Base-by-base conservation (phyloP, 345 rosid genomes). In the Salix dunnii region DNA sequence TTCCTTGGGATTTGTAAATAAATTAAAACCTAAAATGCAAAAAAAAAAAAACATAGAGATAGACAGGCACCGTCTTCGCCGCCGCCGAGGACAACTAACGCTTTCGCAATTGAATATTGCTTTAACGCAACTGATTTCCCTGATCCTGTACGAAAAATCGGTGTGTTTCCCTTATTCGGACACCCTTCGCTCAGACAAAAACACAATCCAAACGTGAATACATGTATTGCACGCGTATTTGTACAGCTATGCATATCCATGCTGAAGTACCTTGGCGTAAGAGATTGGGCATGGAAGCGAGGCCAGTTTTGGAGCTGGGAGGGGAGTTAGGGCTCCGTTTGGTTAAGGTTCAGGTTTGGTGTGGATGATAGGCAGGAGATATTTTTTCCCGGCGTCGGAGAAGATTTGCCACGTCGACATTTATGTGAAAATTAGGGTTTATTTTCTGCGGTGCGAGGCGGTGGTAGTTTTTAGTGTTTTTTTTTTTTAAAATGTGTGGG, bases 361-460 rank as follows among this genome's bases (percentile, higher is more conserved):
- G 7, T 25, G 80, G 42, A 79, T 21, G 18, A 82, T 27, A 78
- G 77, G 49, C 88, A 89, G 70, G 91, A 76, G 78, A 85, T 84
- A 64, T 78, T 72, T 36, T 80, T 84, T 53, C 85, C 86, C 86
- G 71, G 86, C 74, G 78, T 86, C 89, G 78, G 92, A 67, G 80
- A 81, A 81, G 3, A 91, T 77, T 72, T 86, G 82, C 97, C 97
- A 92, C 81, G 93, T 80, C 43, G 97, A 90, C 99, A 95, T 95
- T 77, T 76, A 2, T 5, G 33, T 0, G 10, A 69, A 69, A 33
- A 36, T 38, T 61, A 20, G 75, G 71, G 74, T 60, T 60, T 18
- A 13, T 51, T 38, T 18, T 28, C 27, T 53, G 61, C 1, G n/a
- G 20, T 5, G 62, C 16, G 40, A 25, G 16, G 28, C 31, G 10